Conservation (phyloP, 1,139 yeast species). For the Yamadazyma songkhlaensis region DNA sequence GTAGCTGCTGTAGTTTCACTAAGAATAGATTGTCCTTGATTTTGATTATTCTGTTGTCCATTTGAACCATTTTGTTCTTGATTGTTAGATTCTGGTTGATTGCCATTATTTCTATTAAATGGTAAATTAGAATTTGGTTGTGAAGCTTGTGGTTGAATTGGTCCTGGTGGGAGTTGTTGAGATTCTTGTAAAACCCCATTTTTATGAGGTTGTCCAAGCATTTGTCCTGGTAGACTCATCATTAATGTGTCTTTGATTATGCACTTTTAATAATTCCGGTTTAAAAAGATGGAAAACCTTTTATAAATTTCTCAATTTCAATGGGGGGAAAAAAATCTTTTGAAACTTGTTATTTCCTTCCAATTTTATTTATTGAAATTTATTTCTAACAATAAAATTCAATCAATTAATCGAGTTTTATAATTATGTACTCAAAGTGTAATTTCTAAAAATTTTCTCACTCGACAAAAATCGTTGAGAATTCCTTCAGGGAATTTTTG, state of each 20-base stretch:
- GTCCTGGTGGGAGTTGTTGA: constrained; percentile 1
- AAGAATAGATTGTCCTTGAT: constrained; percentile 20
- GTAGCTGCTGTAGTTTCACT: constrained; percentile 82
- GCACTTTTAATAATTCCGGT: too few species aligned
- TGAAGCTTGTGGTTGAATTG: constrained; percentile 1
- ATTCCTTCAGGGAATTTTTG: constrained; percentile 1
- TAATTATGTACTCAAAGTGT: background rate
- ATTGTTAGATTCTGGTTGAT: background rate
- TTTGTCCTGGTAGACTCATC: constrained; percentile 20
- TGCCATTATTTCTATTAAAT: background rate
- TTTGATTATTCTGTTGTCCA: background rate
- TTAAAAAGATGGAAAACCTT: too few species aligned
- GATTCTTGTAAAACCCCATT: constrained; percentile 13
- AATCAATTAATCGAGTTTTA: too few species aligned
- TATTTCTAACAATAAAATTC: background rate
- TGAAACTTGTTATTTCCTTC: too few species aligned
- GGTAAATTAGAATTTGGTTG: background rate
- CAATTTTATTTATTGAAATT: background rate
- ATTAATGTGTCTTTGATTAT: background rate
- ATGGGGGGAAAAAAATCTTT: too few species aligned
- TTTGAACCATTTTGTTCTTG: background rate
- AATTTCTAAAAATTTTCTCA: constrained; percentile 3
- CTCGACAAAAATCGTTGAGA: constrained; percentile 4
- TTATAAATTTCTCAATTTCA: too few species aligned
- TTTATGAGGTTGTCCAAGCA: constrained; percentile 15